Evolutionary conservation across 306 rosid species (phyloP).

Genomic region (Dalbergia cochinchinensis): DNA sequence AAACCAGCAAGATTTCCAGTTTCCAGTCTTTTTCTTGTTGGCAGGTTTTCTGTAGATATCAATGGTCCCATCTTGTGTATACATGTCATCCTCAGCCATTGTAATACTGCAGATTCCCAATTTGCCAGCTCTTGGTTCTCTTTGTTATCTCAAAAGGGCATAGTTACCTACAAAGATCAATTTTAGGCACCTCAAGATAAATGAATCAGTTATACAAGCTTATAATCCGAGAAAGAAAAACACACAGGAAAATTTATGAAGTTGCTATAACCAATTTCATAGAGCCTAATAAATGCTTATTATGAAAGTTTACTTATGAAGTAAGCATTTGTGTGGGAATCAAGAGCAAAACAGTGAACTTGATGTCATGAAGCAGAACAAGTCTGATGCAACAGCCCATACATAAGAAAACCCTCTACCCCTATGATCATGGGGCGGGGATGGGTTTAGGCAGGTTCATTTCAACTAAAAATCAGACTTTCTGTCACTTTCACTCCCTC

Average conservation of each 20-base stretch:
- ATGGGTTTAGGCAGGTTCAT: no score
- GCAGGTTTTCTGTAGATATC: slow-evolving; percentile 67
- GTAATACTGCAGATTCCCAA: slow-evolving; percentile 1
- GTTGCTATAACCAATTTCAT: background rate
- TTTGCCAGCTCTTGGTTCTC: background rate
- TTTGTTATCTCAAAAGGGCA: slow-evolving; percentile 23
- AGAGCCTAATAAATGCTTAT: background rate
- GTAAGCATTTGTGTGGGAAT: background rate
- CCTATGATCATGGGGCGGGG: no score
- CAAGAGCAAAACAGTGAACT: background rate
- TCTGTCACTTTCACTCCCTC: no score
- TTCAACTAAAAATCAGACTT: no score
- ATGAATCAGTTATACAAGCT: background rate
- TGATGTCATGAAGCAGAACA: background rate
- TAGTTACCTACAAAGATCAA: slow-evolving; percentile 29
- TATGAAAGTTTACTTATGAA: no score
- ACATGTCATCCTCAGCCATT: slow-evolving; percentile 66
- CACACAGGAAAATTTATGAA: background rate
- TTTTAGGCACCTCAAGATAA: background rate
- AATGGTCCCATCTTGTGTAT: slow-evolving; percentile 76
- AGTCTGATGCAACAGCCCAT: background rate
- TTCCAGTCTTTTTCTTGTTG: slow-evolving; percentile 74
- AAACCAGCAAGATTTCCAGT: slow-evolving; percentile 83
- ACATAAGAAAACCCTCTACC: no score
- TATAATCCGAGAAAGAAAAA: background rate